Percentiles rank a stretch among this genome's conserved stretches.
These are phyloP conservation scores for Citrus sinensis DNA, from an alignment of 345 rosid genomes.

Conservation along the genomic window DVS_A1.0 CM039164.1:5672501-5673000, in stretches of 20 bases:
- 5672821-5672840: neutral
- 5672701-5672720: neutral
- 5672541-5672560: neutral
- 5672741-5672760: neutral
- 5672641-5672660: neutral
- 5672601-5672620: neutral
- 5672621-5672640: neutral
- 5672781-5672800: neutral
- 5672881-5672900: too few relatives aligned
- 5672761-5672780: too few relatives aligned
- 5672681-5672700: neutral
- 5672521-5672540: neutral
- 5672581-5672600: neutral
- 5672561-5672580: neutral
- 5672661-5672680: too few relatives aligned
- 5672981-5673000: neutral
- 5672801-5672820: neutral
- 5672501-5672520: neutral
- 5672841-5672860: neutral
- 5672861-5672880: neutral
- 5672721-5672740: neutral
- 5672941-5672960: neutral
- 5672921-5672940: neutral
- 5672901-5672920: too few relatives aligned
- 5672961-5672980: neutral